phyloP scores from a whole-genome alignment of 139 green algal species.

The Desmodesmus armatus region DNA sequence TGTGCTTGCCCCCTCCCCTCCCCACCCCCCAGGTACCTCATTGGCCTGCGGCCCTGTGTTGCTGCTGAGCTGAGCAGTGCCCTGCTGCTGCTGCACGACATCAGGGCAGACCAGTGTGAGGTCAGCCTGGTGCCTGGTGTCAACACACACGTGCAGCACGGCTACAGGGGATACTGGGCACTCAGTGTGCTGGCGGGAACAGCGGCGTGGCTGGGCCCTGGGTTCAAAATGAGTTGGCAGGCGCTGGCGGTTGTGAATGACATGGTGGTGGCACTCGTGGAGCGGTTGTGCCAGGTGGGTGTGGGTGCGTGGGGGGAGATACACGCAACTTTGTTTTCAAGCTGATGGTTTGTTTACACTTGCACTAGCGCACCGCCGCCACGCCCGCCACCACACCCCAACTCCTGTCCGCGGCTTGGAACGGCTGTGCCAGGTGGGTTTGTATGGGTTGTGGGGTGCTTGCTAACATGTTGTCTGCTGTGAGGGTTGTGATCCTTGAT shows the following conservation, averaged over 20 bases:
- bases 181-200: neutral
- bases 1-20: neutral
- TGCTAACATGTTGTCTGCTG: no score
- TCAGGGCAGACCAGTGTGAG: constrained; percentile 12
- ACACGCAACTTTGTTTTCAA: no score
- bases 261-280: constrained; percentile 17
- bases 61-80: constrained; percentile 1
- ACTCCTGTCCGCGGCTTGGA: no score
- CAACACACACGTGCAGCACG: neutral
- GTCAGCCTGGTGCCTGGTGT: neutral
- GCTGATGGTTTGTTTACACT: no score
- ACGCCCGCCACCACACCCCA: no score
- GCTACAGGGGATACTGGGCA: constrained; percentile 19
- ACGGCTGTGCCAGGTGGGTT: no score
- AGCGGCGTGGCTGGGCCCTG: neutral
- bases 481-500: no score
- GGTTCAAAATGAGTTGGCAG: constrained; percentile 10
- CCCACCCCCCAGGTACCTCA: neutral
- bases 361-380: no score
- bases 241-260: constrained; percentile 7
- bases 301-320: no score
- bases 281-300: neutral
- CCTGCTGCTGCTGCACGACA: constrained; percentile 31
- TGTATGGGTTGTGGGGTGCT: no score
- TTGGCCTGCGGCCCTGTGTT: neutral